These are phyloP conservation scores for Fusarium concolor DNA, from an alignment of 2,329 filamentous ascomycete species.

Conservation along the genomic window DNA sequence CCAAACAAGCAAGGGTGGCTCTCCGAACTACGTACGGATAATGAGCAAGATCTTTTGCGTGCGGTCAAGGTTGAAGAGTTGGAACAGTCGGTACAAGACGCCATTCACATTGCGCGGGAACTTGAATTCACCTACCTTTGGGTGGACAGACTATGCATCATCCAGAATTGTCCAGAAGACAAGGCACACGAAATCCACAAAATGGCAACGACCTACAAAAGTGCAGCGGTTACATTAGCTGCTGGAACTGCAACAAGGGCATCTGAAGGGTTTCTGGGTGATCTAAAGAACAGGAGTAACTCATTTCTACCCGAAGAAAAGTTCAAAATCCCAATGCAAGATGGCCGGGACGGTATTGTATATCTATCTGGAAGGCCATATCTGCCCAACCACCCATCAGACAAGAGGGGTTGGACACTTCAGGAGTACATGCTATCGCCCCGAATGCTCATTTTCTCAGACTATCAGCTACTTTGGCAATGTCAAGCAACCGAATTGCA, in stretches of 20 bases:
- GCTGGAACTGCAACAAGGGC: not conserved
- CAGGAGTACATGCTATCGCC: not conserved
- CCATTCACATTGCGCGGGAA: fast-evolving
- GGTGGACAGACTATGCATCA: slow-evolving; percentile 3
- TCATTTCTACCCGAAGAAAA: fast-evolving
- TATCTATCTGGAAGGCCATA: fast-evolving
- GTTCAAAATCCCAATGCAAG: fast-evolving
- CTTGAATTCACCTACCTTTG: not conserved
- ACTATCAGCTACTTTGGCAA: slow-evolving; percentile 3
- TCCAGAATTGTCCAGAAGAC: not conserved
- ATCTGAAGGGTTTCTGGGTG: not conserved
- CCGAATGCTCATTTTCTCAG: slow-evolving; percentile 3
- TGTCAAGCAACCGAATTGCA: not conserved
- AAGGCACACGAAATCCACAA: not conserved
- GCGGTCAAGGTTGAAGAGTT: not conserved
- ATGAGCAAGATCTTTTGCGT: fast-evolving
- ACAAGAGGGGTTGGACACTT: not conserved
- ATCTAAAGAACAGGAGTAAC: fast-evolving
- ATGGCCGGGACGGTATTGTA: fast-evolving
- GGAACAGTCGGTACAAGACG: slow-evolving; percentile 1
- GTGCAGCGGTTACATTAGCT: not conserved
- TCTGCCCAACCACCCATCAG: fast-evolving
- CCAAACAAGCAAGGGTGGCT: fast-evolving
- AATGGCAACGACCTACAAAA: not conserved
- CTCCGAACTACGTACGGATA: fast-evolving